Conservation (phyloP, 768 basidiomycete species). For the Hebeloma cylindrosporum region DNA sequence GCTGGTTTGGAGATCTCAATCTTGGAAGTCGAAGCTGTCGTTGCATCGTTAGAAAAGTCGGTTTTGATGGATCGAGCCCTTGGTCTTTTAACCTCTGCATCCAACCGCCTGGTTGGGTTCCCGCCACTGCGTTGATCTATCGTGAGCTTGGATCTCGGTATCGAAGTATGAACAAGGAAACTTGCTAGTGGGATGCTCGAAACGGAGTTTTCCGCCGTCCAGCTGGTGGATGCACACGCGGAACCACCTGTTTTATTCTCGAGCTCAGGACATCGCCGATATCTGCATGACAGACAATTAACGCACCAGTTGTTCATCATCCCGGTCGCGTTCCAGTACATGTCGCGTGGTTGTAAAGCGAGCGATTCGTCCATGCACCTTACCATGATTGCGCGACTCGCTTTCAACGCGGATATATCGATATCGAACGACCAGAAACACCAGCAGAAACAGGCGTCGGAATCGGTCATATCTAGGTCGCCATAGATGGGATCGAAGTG, state of each 20-base stretch:
- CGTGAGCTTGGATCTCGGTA: neutral
- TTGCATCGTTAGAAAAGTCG: constrained; percentile 25
- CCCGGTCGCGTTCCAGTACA: constrained; percentile 59
- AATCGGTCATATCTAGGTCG: constrained; percentile 44
- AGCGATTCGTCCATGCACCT: constrained; percentile 56
- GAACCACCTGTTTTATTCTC: constrained; percentile 47
- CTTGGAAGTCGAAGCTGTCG: neutral
- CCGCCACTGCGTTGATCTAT: constrained; percentile 31
- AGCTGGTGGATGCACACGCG: constrained; percentile 46
- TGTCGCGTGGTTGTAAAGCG: constrained; percentile 50
- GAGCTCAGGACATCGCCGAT: neutral
- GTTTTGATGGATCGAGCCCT: constrained; percentile 43
- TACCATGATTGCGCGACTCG: constrained; percentile 42
- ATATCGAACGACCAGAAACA: constrained; percentile 54
- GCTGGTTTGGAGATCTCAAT: neutral
- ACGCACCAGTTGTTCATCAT: constrained; percentile 65
- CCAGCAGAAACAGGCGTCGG: constrained; percentile 61
- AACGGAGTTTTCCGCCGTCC: constrained; percentile 35
- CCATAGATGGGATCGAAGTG: constrained; percentile 46
- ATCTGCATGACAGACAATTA: neutral
- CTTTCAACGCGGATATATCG: constrained; percentile 30
- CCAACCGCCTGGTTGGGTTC: constrained; percentile 52
- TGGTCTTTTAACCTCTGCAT: constrained; percentile 56
- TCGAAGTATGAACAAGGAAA: neutral
- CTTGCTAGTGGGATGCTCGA: constrained; percentile 57